A percentile compares a stretch with the other conserved stretches of the same genome.
phyloP scores from a whole-genome alignment of 352 stramenopile species.

The Pythium dissotocum region DNA sequence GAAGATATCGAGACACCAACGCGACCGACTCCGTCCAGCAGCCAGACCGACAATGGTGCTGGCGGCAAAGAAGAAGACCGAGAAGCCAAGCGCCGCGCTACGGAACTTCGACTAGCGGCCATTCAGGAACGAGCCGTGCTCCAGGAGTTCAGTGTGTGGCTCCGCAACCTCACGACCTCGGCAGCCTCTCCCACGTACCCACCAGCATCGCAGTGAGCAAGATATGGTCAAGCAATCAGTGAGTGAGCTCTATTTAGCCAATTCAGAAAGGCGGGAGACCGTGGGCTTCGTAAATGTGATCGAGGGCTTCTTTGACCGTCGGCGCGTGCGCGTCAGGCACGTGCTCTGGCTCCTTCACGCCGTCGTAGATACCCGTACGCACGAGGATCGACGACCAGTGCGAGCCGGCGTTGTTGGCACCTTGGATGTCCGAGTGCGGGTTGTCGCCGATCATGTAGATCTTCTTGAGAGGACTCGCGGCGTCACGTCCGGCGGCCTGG shows the following conservation, averaged over 20 bases:
- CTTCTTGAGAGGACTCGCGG: conserved; percentile 40
- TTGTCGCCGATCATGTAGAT: conserved; percentile 92
- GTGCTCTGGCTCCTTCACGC: conserved; percentile 56
- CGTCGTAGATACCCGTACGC: conserved; percentile 82
- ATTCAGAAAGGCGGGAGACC: conserved; percentile 32
- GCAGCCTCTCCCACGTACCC: neutral
- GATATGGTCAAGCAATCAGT: neutral
- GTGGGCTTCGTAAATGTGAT: conserved; percentile 73
- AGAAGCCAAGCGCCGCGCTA: conserved; percentile 5
- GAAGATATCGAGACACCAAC: conserved; percentile 60
- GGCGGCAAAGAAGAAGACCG: conserved; percentile 2
- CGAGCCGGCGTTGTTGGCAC: conserved; percentile 80
- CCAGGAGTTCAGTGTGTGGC: conserved; percentile 79
- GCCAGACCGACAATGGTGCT: conserved; percentile 10
- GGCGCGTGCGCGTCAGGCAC: conserved; percentile 60
- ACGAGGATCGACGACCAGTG: conserved; percentile 90
- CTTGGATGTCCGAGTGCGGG: conserved; percentile 82
- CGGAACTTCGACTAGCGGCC: conserved; percentile 25
- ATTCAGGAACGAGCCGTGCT: conserved; percentile 78
- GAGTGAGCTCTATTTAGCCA: conserved; percentile 11
- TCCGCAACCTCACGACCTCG: conserved; percentile 49
- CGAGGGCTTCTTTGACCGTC: conserved; percentile 68
- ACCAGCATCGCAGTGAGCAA: conserved; percentile 8
- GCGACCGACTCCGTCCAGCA: neutral
- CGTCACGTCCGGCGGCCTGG: conserved; percentile 40